Conservation (phyloP, 2,329 filamentous ascomycete species). For the Fusarium drepaniforme region DNA sequence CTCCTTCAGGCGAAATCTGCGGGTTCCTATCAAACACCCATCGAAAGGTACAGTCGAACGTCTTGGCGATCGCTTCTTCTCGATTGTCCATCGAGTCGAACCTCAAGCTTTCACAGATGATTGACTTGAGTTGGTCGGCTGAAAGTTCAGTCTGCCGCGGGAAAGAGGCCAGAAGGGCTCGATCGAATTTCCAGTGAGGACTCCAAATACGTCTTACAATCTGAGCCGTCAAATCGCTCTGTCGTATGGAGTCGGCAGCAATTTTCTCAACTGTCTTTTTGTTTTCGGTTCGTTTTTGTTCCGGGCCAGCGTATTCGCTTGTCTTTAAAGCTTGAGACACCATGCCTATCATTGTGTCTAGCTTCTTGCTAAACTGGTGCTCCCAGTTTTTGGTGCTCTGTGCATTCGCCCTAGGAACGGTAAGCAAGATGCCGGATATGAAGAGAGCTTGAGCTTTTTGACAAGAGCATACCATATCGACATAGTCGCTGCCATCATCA, state of each 20-base stretch:
- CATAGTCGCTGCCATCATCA: conserved; percentile 4
- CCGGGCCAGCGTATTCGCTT: neutral
- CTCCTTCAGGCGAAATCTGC: neutral
- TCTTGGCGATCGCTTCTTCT: conserved; percentile 2
- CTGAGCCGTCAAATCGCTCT: neutral
- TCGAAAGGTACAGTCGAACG: neutral
- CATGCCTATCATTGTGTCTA: conserved; percentile 5
- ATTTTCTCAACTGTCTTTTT: neutral
- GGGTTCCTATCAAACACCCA: neutral
- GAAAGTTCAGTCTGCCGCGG: neutral
- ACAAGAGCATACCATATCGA: conserved; percentile 3
- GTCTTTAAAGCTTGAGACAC: neutral
- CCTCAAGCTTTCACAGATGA: neutral
- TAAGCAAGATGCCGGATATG: neutral
- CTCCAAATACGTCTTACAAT: neutral
- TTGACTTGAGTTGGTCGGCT: neutral
- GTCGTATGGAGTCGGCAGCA: neutral
- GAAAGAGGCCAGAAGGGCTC: neutral
- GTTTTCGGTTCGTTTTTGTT: neutral
- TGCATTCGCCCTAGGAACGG: neutral
- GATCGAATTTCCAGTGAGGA: neutral
- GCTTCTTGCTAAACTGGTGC: conserved; percentile 9
- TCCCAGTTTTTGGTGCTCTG: conserved; percentile 4
- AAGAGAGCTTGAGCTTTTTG: neutral
- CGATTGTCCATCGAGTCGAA: conserved; percentile 9